phyloP scores from a whole-genome alignment of 768 basidiomycete species.

The Myochromella boudieri region DNA sequence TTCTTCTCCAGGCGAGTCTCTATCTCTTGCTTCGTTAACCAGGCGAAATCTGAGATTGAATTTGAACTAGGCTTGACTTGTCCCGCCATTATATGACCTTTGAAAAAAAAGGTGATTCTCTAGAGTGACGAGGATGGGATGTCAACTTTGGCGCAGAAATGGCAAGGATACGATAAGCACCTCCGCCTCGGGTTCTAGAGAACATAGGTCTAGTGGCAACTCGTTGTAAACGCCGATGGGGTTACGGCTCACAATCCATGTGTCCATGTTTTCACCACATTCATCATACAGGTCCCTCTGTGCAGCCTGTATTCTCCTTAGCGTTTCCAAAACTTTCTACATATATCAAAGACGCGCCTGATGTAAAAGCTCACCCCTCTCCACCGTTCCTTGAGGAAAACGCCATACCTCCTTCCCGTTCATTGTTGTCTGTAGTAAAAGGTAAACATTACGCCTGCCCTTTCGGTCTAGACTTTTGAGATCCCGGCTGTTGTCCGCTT shows the following conservation, averaged over 20 bases:
- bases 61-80: constrained; percentile 64
- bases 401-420: constrained; percentile 65
- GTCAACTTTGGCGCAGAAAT: background rate
- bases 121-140: constrained; percentile 26
- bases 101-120: constrained; percentile 87
- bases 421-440: constrained; percentile 61
- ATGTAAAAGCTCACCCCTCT: constrained; percentile 71
- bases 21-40: constrained; percentile 94
- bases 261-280: constrained; percentile 85
- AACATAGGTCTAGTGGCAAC: constrained; percentile 27
- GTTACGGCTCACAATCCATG: constrained; percentile 89
- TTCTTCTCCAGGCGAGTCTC: constrained; percentile 59
- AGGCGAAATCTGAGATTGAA: constrained; percentile 75
- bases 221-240: constrained; percentile 81
- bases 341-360: constrained; percentile 60
- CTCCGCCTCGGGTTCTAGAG: constrained; percentile 29
- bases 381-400: constrained; percentile 71
- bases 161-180: constrained; percentile 22
- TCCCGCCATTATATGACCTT: constrained; percentile 90
- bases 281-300: constrained; percentile 65
- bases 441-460: constrained; percentile 85
- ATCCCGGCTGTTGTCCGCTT: constrained; percentile 61
- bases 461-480: constrained; percentile 76
- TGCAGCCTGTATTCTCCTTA: constrained; percentile 55
- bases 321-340: no score